A percentile compares a stretch with the other conserved stretches of the same genome.
Evolutionary conservation across 768 basidiomycete genomes (phyloP).

Genomic region (Rhizopogon sp.): DNA sequence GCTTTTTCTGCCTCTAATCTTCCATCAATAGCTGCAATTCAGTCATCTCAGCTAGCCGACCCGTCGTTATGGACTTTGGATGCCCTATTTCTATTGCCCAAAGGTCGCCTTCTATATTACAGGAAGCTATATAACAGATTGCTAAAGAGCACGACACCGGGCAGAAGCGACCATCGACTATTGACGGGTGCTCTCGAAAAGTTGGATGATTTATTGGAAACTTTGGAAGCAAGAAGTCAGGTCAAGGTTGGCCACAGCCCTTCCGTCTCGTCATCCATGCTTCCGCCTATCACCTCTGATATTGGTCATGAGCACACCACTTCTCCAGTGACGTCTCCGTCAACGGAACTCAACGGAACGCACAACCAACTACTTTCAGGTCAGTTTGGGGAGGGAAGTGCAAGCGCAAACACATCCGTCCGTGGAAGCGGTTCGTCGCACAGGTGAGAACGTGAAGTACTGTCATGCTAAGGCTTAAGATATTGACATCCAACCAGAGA

Average conservation of each 20-base stretch:
- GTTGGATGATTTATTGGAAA: conserved; percentile 67
- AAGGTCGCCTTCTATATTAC: conserved; percentile 84
- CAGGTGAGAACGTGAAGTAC: conserved; percentile 38
- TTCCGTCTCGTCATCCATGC: neutral
- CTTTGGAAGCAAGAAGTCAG: conserved; percentile 55
- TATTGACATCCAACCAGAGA: conserved; percentile 35
- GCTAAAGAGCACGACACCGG: conserved; percentile 81
- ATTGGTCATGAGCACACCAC: neutral
- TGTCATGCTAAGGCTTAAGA: neutral
- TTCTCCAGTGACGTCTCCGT: neutral
- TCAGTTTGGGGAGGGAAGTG: conserved; percentile 20
- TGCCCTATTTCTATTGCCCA: conserved; percentile 81
- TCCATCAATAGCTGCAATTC: conserved; percentile 41
- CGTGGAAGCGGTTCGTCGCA: conserved; percentile 49
- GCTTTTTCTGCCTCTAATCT: conserved; percentile 64
- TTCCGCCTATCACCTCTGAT: neutral
- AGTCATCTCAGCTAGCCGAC: conserved; percentile 29
- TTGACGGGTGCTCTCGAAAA: conserved; percentile 77
- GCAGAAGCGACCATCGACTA: conserved; percentile 80
- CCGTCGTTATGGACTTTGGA: conserved; percentile 76
- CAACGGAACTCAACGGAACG: conserved; percentile 1
- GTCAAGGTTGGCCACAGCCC: conserved; percentile 19
- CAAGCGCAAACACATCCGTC: conserved; percentile 48
- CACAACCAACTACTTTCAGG: conserved; percentile 13
- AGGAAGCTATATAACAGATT: conserved; percentile 83